Evolutionary conservation across 768 basidiomycete genomes (phyloP).

Genomic region (Rhizopogon rudus): DNA sequence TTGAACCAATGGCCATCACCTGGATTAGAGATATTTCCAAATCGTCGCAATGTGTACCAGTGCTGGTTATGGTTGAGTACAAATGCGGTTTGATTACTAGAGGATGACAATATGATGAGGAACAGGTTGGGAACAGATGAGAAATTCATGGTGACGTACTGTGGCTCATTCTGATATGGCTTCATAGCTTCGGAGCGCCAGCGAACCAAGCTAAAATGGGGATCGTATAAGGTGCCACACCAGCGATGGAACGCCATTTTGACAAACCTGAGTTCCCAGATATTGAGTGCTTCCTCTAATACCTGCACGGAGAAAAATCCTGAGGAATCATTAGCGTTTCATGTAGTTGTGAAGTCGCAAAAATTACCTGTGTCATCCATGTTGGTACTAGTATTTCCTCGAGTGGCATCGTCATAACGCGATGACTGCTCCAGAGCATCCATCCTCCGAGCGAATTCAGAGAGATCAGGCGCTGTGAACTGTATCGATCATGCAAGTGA

Average conservation of each 20-base stretch:
- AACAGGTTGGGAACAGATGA: background rate
- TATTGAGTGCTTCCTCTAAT: conserved; percentile 74
- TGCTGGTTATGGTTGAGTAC: conserved; percentile 84
- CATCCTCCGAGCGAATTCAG: conserved; percentile 62
- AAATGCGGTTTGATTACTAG: conserved; percentile 78
- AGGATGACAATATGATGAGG: conserved; percentile 5
- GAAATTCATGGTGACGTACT: conserved; percentile 42
- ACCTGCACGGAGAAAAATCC: conserved; percentile 94
- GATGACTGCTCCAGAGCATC: conserved; percentile 57
- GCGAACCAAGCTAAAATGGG: conserved; percentile 54
- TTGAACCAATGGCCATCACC: conserved; percentile 82
- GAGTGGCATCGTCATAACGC: conserved; percentile 42
- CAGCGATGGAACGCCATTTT: conserved; percentile 4
- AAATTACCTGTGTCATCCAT: conserved; percentile 85
- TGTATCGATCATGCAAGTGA: conserved; percentile 26
- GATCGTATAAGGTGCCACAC: conserved; percentile 5
- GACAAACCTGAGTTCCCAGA: conserved; percentile 76
- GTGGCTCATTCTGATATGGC: conserved; percentile 66
- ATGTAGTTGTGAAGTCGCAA: background rate
- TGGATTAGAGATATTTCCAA: conserved; percentile 46
- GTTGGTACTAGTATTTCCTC: conserved; percentile 54
- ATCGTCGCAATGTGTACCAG: conserved; percentile 86
- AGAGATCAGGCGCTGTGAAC: conserved; percentile 80
- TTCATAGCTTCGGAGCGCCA: conserved; percentile 86
- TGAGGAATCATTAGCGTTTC: conserved; percentile 20